Evolutionary conservation across 768 basidiomycete species (phyloP), one percentile per base, ranked within the genome.

Genomic region (Ephemerocybe angulata): DNA sequence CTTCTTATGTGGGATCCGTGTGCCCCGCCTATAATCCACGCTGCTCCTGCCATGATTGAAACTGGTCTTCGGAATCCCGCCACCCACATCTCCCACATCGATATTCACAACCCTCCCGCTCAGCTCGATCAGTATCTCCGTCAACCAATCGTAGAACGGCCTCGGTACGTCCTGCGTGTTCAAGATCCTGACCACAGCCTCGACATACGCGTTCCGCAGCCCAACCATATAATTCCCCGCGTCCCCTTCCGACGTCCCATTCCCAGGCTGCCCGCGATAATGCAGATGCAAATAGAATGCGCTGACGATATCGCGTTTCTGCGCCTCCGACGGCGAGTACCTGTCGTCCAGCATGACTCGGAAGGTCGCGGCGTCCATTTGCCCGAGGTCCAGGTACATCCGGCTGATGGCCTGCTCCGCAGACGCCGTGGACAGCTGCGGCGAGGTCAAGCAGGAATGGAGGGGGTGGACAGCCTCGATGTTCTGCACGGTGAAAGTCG

Each of bases 81-180:
- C 33, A 35, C 33, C 33, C 33, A 35, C 33, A 8, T n/a, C n/a
- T n/a, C n/a, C 38, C 7, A 19, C 43, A 13, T 28, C 21, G 21
- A 28, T 24, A 4, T 7, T 31, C 4, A 50, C 30, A 17, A 50
- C 48, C 29, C 30, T 50, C 30, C 48, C 48, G 21, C 48, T 50
- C 30, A 50, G 17, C 19, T 50, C 48, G 29, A 50, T 50, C 22
- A 71, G 47, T 12, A 65, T 65, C 37, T 67, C 60, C 4, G 65
- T 65, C 27, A 69, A 61, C 68, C 67, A 69, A 54, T 71, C 70
- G 25, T 65, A 66, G 58, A 71, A 69, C 3, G 67, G 65, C 22
- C 51, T 49, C 1, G 68, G 68, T 7, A 67, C 65, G n/a, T 69
- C 66, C 50, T 71, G 68, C 2, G 66, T 65, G 46, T 68, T 71